These are phyloP conservation scores for Phytopythium sindhum DNA, from an alignment of 352 stramenopile genomes.

Conservation along the genomic window DNA sequence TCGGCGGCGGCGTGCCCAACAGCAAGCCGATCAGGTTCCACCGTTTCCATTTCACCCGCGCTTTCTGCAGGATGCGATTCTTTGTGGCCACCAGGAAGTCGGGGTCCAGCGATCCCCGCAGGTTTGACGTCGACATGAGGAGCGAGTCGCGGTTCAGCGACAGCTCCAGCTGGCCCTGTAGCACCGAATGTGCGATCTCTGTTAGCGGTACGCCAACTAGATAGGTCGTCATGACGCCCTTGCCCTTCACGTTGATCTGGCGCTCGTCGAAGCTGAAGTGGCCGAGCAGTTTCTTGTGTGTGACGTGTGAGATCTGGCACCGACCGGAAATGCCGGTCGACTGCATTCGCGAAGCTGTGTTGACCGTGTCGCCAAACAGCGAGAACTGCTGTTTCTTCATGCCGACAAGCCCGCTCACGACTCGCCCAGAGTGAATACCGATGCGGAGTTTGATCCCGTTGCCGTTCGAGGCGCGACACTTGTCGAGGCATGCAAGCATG, in stretches of 20 bases:
- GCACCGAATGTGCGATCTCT: slow-evolving; percentile 52
- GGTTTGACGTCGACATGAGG: slow-evolving; percentile 34
- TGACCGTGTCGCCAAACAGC: slow-evolving; percentile 93
- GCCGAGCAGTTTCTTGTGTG: slow-evolving; percentile 73
- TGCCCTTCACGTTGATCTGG: slow-evolving; percentile 84
- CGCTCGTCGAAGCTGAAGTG: slow-evolving; percentile 80
- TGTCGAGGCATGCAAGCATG: slow-evolving; percentile 67
- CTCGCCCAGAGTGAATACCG: slow-evolving; percentile 87
- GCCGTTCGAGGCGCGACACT: slow-evolving; percentile 69
- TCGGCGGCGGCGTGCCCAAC: slow-evolving; percentile 42
- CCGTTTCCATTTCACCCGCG: slow-evolving; percentile 50
- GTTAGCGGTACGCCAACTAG: slow-evolving; percentile 71
- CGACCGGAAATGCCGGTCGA: slow-evolving; percentile 75
- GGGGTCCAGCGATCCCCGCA: slow-evolving; percentile 41
- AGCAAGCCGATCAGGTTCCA: slow-evolving; percentile 56
- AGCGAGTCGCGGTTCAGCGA: slow-evolving; percentile 69
- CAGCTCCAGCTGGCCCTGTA: slow-evolving; percentile 61
- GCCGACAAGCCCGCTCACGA: slow-evolving; percentile 87
- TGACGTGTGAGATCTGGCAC: slow-evolving; percentile 82
- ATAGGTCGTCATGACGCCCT: slow-evolving; percentile 83
- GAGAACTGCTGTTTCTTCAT: slow-evolving; percentile 93
- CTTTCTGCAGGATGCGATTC: slow-evolving; percentile 46
- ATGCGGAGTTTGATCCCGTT: slow-evolving; percentile 89
- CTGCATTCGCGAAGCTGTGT: slow-evolving; percentile 88
- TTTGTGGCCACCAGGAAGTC: slow-evolving; percentile 51